Evolutionary conservation across 805 yeast species (phyloP).

Genomic region (Wickerhamomyces chaumierensis): DNA sequence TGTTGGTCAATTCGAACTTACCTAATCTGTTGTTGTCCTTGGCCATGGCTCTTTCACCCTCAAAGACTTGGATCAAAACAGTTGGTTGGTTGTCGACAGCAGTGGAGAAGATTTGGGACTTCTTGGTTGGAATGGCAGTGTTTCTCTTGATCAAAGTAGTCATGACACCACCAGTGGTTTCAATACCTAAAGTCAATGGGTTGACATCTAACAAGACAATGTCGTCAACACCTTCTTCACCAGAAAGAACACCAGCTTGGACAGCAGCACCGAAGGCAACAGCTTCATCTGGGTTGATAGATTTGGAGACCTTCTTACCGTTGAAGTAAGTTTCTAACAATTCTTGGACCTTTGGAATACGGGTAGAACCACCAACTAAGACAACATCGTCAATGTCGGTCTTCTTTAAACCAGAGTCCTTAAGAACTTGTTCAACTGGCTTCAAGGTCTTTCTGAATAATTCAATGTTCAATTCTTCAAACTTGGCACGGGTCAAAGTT

Average conservation of each 20-base stretch:
- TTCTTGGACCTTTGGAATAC: slow-evolving; percentile 97
- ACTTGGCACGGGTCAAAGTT: slow-evolving; percentile 93
- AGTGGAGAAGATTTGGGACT: slow-evolving; percentile 90
- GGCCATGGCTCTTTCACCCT: slow-evolving; percentile 93
- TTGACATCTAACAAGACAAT: slow-evolving; percentile 86
- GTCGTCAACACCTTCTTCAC: slow-evolving; percentile 89
- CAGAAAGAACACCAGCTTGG: slow-evolving; percentile 95
- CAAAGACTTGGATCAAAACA: slow-evolving; percentile 85
- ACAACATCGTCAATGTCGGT: slow-evolving; percentile 89
- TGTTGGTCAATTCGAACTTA: slow-evolving; percentile 76
- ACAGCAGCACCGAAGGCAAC: slow-evolving; percentile 99
- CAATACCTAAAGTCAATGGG: slow-evolving; percentile 91
- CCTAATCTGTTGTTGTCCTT: slow-evolving; percentile 88
- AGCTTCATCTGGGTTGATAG: slow-evolving; percentile 98
- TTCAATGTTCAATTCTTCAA: slow-evolving; percentile 91
- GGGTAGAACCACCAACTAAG: slow-evolving; percentile 97
- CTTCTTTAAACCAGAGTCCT: slow-evolving; percentile 84
- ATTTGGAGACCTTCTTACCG: slow-evolving; percentile 94
- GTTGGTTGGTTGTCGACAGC: slow-evolving; percentile 96
- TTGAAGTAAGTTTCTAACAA: slow-evolving; percentile 81
- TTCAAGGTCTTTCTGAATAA: slow-evolving; percentile 88
- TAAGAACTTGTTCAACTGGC: slow-evolving; percentile 92
- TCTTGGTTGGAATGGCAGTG: slow-evolving; percentile 91
- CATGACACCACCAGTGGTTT: slow-evolving; percentile 97
- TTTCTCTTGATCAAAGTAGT: slow-evolving; percentile 90